These are phyloP conservation scores for Ogataea methanolica DNA, from an alignment of 805 yeast genomes.

Conservation along the genomic window DNA sequence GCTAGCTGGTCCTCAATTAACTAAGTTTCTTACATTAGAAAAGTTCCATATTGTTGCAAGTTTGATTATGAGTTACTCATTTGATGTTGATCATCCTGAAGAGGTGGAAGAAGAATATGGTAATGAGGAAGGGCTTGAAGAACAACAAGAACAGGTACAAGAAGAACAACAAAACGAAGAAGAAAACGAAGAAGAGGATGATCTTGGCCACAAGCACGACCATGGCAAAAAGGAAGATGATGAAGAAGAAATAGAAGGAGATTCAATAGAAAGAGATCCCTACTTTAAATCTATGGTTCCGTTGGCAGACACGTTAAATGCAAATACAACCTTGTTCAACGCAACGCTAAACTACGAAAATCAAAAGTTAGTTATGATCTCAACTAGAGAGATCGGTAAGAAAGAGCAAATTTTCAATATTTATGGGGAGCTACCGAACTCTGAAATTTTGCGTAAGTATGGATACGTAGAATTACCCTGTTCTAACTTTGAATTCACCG, in stretches of 20 bases:
- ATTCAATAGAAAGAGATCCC: conserved; percentile 23
- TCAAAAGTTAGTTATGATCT: conserved; percentile 60
- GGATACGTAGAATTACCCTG: conserved; percentile 81
- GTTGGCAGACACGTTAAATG: conserved; percentile 84
- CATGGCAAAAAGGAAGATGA: conserved; percentile 23
- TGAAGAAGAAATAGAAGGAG: conserved; percentile 18
- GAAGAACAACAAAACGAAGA: conserved; percentile 15
- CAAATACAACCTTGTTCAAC: conserved; percentile 73
- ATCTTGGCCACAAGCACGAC: conserved; percentile 28
- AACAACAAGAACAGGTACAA: conserved; percentile 11
- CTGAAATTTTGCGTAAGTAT: conserved; percentile 85
- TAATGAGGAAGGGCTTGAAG: conserved; percentile 19
- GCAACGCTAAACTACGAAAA: conserved; percentile 59
- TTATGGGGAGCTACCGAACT: conserved; percentile 86
- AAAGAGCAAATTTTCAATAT: conserved; percentile 83
- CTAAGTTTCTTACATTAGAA: conserved; percentile 39
- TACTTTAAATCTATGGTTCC: conserved; percentile 85
- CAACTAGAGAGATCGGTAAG: conserved; percentile 51
- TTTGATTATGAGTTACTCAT: conserved; percentile 82
- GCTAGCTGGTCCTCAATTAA: conserved; percentile 31
- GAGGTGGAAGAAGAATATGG: conserved; percentile 29
- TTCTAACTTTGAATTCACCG: conserved; percentile 78
- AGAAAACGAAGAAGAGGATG: conserved; percentile 32
- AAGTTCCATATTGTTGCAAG: conserved; percentile 73
- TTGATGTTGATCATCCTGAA: conserved; percentile 60